Evolutionary conservation across 495 filamentous ascomycete species (phyloP).

Genomic region (Copromyces sp.): DNA sequence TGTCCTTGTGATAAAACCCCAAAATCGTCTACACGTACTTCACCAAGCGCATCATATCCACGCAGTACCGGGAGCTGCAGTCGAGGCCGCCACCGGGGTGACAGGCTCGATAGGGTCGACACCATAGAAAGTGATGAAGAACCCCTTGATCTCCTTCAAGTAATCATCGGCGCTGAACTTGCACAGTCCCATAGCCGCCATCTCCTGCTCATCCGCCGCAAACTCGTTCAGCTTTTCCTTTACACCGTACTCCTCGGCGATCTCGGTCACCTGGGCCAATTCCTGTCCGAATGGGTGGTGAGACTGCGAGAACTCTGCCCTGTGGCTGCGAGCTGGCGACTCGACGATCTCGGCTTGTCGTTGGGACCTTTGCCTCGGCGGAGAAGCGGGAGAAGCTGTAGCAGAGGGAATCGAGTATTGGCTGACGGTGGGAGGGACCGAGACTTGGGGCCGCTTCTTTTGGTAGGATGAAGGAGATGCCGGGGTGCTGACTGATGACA

Average conservation of each 20-base stretch:
- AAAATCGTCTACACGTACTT: neutral
- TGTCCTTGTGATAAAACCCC: neutral
- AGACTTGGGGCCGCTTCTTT: slow-evolving; percentile 25
- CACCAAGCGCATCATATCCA: neutral
- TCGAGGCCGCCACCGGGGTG: slow-evolving; percentile 1
- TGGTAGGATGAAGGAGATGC: slow-evolving; percentile 24
- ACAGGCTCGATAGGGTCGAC: slow-evolving; percentile 5
- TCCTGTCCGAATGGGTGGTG: slow-evolving; percentile 59
- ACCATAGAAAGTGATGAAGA: slow-evolving; percentile 41
- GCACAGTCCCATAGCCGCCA: slow-evolving; percentile 54
- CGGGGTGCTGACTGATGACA: slow-evolving; percentile 18
- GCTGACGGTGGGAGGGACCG: slow-evolving; percentile 12
- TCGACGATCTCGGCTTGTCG: slow-evolving; percentile 3
- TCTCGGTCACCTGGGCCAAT: slow-evolving; percentile 62
- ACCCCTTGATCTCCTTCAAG: slow-evolving; percentile 62
- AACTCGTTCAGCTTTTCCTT: slow-evolving; percentile 51
- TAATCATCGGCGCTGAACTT: slow-evolving; percentile 80
- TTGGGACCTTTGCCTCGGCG: neutral
- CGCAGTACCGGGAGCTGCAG: slow-evolving; percentile 18
- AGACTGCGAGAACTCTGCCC: slow-evolving; percentile 21
- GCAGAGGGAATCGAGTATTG: slow-evolving; percentile 13
- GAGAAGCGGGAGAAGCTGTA: slow-evolving; percentile 5
- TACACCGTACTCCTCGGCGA: slow-evolving; percentile 78
- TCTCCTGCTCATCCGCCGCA: slow-evolving; percentile 59
- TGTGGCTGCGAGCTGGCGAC: slow-evolving; percentile 11